phyloP scores from a whole-genome alignment of 2,329 filamentous ascomycete genomes.

The Onygenales sp. region DNA sequence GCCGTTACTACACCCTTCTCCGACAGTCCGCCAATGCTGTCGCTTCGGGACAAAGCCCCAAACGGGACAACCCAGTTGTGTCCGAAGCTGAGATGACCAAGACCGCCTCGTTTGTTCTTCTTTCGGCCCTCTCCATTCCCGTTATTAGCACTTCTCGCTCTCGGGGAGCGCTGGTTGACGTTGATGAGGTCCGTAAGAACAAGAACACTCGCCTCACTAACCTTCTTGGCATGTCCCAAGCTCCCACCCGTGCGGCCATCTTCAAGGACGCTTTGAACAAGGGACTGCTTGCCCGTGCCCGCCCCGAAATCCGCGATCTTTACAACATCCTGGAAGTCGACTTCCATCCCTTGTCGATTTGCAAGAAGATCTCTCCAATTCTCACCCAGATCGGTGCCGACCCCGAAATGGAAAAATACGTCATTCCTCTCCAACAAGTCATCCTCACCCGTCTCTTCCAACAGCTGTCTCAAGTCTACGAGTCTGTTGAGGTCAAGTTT shows the following conservation, averaged over 20 bases:
- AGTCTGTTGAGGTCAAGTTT: constrained; percentile 89
- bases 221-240: constrained; percentile 82
- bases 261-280: constrained; percentile 97
- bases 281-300: constrained; percentile 82
- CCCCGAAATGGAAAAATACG: constrained; percentile 94
- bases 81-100: constrained; percentile 86
- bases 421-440: constrained; percentile 91
- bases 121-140: constrained; percentile 93
- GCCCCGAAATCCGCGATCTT: constrained; percentile 88
- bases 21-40: constrained; percentile 80
- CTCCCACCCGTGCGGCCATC: constrained; percentile 77
- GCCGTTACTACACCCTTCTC: constrained; percentile 91
- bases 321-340: constrained; percentile 99
- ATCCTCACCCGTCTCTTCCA: constrained; percentile 98
- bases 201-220: constrained; percentile 97
- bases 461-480: constrained; percentile 97
- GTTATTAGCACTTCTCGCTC: constrained; percentile 98
- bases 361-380: constrained; percentile 97
- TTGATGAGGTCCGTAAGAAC: constrained; percentile 94
- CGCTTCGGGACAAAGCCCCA: constrained; percentile 75
- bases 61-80: constrained; percentile 87
- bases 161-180: constrained; percentile 88
- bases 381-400: constrained; percentile 87
- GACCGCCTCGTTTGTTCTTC: constrained; percentile 87
- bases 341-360: constrained; percentile 97